Percentiles rank a stretch among this genome's conserved stretches.
These are phyloP conservation scores for Prunus yedoensis DNA, from an alignment of 331 rosid species.

Conservation along the genomic window DNA sequence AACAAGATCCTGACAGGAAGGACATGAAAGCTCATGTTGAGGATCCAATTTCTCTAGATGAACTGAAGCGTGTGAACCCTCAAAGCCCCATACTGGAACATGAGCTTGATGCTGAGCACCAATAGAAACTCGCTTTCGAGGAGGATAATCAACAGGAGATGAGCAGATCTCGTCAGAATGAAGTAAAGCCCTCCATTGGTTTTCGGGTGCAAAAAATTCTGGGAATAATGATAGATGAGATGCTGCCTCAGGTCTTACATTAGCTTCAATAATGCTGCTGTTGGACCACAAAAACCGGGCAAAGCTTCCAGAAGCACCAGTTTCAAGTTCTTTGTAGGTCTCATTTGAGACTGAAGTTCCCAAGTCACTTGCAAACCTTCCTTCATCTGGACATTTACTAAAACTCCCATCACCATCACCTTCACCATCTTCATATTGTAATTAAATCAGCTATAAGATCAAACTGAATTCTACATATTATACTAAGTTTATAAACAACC, in stretches of 20 bases:
- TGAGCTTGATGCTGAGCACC: constrained; percentile 40
- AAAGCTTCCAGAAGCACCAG: constrained; percentile 25
- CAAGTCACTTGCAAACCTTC: constrained; percentile 16
- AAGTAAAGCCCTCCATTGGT: constrained; percentile 23
- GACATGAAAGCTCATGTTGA: neutral
- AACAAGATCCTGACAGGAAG: neutral
- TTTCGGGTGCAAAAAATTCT: constrained; percentile 28
- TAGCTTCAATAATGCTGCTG: constrained; percentile 20
- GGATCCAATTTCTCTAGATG: neutral
- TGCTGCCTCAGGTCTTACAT: constrained; percentile 27
- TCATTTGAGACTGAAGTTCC: constrained; percentile 14
- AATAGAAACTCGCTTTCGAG: constrained; percentile 29
- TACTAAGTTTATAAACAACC: neutral
- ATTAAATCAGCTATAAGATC: constrained; percentile 16
- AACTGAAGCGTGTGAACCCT: constrained; percentile 21
- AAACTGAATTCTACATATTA: constrained; percentile 7
- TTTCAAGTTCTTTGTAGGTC: constrained; percentile 11
- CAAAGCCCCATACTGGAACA: constrained; percentile 32
- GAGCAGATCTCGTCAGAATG: constrained; percentile 21
- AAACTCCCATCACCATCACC: constrained; percentile 21
- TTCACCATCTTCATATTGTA: constrained; percentile 30
- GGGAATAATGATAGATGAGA: constrained; percentile 39
- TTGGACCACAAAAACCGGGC: constrained; percentile 24
- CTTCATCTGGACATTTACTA: constrained; percentile 23
- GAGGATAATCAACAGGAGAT: constrained; percentile 28